Evolutionary conservation across 1,284 basidiomycete species (phyloP).

Genomic region (Hymenochaete sp.): DNA sequence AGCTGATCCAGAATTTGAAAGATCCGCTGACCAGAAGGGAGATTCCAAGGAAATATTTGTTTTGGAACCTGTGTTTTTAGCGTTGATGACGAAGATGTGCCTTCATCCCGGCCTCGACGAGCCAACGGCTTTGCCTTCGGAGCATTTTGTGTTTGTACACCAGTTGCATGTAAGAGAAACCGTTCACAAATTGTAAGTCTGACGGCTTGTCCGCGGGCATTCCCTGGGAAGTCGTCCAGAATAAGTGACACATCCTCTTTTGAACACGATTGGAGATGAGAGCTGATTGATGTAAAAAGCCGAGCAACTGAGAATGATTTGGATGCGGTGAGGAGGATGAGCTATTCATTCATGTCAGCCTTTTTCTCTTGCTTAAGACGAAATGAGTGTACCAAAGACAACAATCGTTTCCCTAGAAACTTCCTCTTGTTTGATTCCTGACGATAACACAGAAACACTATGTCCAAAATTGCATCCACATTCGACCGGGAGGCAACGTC

Average conservation of each 20-base stretch:
- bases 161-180: slow-evolving; percentile 12
- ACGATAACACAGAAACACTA: slow-evolving; percentile 43
- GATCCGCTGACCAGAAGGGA: slow-evolving; percentile 2
- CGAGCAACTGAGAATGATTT: neutral
- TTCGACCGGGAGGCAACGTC: slow-evolving; percentile 44
- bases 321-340: neutral
- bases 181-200: slow-evolving; percentile 15
- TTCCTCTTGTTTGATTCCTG: slow-evolving; percentile 35
- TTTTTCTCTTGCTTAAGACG: neutral
- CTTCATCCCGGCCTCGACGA: neutral
- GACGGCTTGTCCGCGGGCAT: slow-evolving; percentile 3
- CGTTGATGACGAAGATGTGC: slow-evolving; percentile 1
- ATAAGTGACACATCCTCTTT: slow-evolving; percentile 2
- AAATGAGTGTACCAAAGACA: slow-evolving; percentile 37
- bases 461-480: slow-evolving; percentile 44
- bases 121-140: slow-evolving; percentile 8
- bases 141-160: too few relatives aligned
- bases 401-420: slow-evolving; percentile 40
- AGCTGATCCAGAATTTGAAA: slow-evolving; percentile 3
- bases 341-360: neutral
- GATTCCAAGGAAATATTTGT: slow-evolving; percentile 6
- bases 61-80: neutral
- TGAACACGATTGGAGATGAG: slow-evolving; percentile 4
- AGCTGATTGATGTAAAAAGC: neutral
- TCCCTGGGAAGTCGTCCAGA: slow-evolving; percentile 10